A percentile compares a stretch with the other conserved stretches of the same genome.
These are phyloP conservation scores for Parathielavia appendiculata DNA, from an alignment of 495 filamentous ascomycete genomes.

Conservation along the genomic window DNA sequence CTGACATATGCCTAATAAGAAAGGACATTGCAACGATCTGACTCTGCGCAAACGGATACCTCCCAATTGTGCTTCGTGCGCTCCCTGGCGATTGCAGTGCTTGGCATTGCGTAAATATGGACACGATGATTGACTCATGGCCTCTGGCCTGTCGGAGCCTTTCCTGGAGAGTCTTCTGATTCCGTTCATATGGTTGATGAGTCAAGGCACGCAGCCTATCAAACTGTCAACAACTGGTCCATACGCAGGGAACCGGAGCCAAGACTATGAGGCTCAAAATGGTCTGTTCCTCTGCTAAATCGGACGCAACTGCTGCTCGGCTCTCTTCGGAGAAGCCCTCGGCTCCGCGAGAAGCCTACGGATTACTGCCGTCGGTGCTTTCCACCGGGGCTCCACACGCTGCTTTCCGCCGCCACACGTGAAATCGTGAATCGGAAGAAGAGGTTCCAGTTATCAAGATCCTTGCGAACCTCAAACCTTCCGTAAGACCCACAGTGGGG, in stretches of 20 bases:
- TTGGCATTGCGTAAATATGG: too few relatives aligned
- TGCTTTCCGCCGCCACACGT: background rate
- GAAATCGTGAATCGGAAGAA: background rate
- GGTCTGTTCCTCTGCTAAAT: background rate
- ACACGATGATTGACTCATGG: background rate
- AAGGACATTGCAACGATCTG: too few relatives aligned
- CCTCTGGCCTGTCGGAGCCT: background rate
- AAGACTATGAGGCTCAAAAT: constrained; percentile 1
- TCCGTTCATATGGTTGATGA: background rate
- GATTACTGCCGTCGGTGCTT: background rate
- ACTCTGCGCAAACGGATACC: too few relatives aligned
- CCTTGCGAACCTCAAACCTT: background rate
- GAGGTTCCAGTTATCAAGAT: background rate
- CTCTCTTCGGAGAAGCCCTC: constrained; percentile 13
- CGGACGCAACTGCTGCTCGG: background rate
- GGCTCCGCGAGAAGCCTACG: constrained; percentile 2
- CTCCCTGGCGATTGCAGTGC: too few relatives aligned
- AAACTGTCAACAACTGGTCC: background rate
- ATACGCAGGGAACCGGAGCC: background rate
- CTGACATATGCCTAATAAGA: too few relatives aligned
- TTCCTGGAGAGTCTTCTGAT: background rate
- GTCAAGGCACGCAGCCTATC: background rate
- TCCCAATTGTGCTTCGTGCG: too few relatives aligned
- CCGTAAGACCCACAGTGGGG: constrained; percentile 14
- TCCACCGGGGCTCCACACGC: background rate